These are phyloP conservation scores for Clathrospora elynae DNA, from an alignment of 2,329 filamentous ascomycete species.

Conservation along the genomic window DNA sequence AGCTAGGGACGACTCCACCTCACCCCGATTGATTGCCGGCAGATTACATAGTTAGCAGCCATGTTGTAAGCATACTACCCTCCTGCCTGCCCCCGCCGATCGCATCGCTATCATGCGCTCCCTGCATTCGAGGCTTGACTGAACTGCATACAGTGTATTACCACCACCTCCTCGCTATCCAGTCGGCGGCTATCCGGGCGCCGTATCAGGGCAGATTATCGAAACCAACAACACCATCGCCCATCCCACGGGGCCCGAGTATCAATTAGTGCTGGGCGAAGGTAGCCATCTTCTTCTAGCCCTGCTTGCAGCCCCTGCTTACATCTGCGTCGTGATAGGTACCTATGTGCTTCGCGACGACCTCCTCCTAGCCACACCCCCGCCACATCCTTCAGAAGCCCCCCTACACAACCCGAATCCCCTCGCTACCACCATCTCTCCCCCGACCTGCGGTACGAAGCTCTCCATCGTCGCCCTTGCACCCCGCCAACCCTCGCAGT, in stretches of 20 bases:
- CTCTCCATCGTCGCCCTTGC: slow-evolving; percentile 77
- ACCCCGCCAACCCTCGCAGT: slow-evolving; percentile 53
- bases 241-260: slow-evolving; percentile 79
- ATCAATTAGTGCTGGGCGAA: slow-evolving; percentile 91
- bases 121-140: slow-evolving; percentile 29
- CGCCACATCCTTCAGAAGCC: slow-evolving; percentile 92
- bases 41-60: slow-evolving; percentile 36
- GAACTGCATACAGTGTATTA: slow-evolving; percentile 61
- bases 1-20: slow-evolving; percentile 15
- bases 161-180: slow-evolving; percentile 86
- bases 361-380: slow-evolving; percentile 88
- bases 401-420: slow-evolving; percentile 88
- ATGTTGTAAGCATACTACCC: slow-evolving; percentile 45
- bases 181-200: slow-evolving; percentile 73
- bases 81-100: slow-evolving; percentile 34
- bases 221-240: slow-evolving; percentile 92
- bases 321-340: slow-evolving; percentile 58
- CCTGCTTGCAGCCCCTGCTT: slow-evolving; percentile 15
- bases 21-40: slow-evolving; percentile 24
- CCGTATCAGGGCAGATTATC: slow-evolving; percentile 75
- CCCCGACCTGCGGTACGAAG: slow-evolving; percentile 84
- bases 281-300: slow-evolving; percentile 56
- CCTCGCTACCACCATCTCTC: slow-evolving; percentile 79
- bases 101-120: slow-evolving; percentile 24
- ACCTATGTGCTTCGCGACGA: slow-evolving; percentile 91